Conservation (phyloP, 495 filamentous ascomycete genomes). For the Xylaria palmicola region DNA sequence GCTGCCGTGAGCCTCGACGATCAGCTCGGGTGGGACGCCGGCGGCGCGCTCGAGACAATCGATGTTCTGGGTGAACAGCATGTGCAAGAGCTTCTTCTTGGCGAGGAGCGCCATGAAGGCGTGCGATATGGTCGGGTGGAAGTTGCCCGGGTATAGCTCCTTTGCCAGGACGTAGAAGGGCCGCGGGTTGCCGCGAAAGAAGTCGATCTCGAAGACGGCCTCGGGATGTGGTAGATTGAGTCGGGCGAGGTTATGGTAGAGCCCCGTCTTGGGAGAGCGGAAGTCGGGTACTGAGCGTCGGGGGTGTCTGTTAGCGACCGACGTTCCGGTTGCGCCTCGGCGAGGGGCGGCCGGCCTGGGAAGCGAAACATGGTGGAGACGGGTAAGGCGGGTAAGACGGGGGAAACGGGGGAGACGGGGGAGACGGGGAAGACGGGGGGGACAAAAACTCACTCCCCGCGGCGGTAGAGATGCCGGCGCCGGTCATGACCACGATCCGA, state of each 20-base stretch:
- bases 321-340: no score
- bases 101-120: constrained; percentile 72
- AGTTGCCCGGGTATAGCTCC: constrained; percentile 91
- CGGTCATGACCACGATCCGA: constrained; percentile 77
- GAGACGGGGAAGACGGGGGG: not conserved
- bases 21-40: constrained; percentile 74
- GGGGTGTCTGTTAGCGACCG: constrained; percentile 27
- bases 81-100: constrained; percentile 72
- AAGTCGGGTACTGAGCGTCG: constrained; percentile 65
- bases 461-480: constrained; percentile 61
- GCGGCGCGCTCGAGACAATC: constrained; percentile 90
- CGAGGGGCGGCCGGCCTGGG: not conserved
- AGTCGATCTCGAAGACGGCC: constrained; percentile 80
- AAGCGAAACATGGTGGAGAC: not conserved
- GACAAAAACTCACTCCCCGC: constrained; percentile 49
- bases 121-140: constrained; percentile 68
- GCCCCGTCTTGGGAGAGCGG: constrained; percentile 69
- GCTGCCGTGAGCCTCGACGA: constrained; percentile 93
- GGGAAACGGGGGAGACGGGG: not conserved
- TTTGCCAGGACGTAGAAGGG: constrained; percentile 91
- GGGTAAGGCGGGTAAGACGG: not conserved
- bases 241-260: constrained; percentile 80
- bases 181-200: constrained; percentile 77
- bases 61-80: constrained; percentile 96
- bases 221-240: constrained; percentile 81